Evolutionary conservation across 164 flowering plant genomes (phyloP), one percentile per base, ranked within the genome.

Genomic region (Magnolia sinica): DNA sequence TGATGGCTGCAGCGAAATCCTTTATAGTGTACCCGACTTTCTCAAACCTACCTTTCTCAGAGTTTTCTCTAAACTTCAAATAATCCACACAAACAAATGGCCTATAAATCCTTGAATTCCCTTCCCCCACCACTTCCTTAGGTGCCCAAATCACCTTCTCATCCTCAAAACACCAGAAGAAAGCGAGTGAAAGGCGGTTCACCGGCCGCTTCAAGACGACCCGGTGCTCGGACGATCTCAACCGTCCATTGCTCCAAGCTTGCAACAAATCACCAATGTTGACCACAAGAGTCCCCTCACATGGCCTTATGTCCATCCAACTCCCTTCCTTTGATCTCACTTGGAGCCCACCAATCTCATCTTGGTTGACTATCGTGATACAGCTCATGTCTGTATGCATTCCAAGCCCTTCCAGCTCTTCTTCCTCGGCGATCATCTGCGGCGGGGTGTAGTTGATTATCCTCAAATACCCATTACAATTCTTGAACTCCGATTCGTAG

Each of bases 321-420:
- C 86, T 75, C 18, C 96, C 95, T 68, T 88, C 91, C 80, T 82
- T 85, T 8, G 95, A 91, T 79, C 90, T 87, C 77, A 95, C 91
- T 77, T 95, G 98, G 1, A 95, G 95, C 23, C 98, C 96, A 2
- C 97, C 97, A 58, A 85, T 79, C 73, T 87, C 86, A 81, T 93
- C 96, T 81, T 92, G 97, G 73, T 89, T 87, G 1, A 95, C 84
- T 45, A 95, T 86, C 7, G 98, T 92, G 58, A 93, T 73, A 73
- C 98, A 95, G 77, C 96, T 91, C 98, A 93, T 95, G 81, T 95
- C 98, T 19, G 97, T 91, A 85, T 95, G 97, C 91, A 86, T 90
- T 18, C 98, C 97, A 4, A 95, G 96, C 52, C 98, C 98, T 84
- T 92, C 97, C 18, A 88, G 85, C 67, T 85, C 87, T 74, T 83